Percentiles rank a stretch among this genome's conserved stretches.
Conservation (phyloP, 2,329 filamentous ascomycete species). For the Penicillium sp. region DNA sequence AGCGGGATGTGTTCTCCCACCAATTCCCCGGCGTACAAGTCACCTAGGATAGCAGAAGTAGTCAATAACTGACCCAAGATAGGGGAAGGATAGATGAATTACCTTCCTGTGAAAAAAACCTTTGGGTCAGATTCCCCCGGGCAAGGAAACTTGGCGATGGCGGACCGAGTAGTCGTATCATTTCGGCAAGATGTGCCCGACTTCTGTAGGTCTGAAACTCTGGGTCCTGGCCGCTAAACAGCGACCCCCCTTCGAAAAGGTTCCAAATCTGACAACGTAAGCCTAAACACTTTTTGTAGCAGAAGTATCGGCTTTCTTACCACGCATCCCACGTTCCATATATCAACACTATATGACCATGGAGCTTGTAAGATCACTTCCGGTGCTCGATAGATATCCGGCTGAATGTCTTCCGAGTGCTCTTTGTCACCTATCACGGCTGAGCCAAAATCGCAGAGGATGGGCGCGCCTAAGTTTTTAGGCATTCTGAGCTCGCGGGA, state of each 20-base stretch:
- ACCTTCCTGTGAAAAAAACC: too few relatives aligned
- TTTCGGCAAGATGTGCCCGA: constrained; percentile 43
- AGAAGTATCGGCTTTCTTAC: constrained; percentile 26
- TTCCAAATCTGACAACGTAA: constrained; percentile 40
- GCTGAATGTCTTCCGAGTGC: constrained; percentile 26
- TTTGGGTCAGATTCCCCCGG: too few relatives aligned
- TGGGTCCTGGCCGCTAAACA: constrained; percentile 40
- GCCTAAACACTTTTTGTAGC: not conserved
- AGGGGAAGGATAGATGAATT: too few relatives aligned
- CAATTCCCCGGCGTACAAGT: too few relatives aligned
- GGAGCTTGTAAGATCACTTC: constrained; percentile 42
- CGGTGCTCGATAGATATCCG: constrained; percentile 31
- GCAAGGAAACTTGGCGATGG: constrained; percentile 25
- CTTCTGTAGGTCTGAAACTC: constrained; percentile 36
- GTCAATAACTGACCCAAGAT: too few relatives aligned
- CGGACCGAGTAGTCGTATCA: constrained; percentile 40
- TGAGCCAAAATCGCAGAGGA: constrained; percentile 46
- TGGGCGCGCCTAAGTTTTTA: constrained; percentile 23
- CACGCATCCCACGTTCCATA: constrained; percentile 48
- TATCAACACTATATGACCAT: constrained; percentile 44
- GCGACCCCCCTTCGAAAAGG: constrained; percentile 39
- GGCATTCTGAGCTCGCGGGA: constrained; percentile 36
- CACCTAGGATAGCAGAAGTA: too few relatives aligned
- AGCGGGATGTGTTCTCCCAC: constrained; percentile 20
- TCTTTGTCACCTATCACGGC: constrained; percentile 32